These are phyloP conservation scores for Phaeoacremonium minimum DNA, from an alignment of 2,329 filamentous ascomycete species.

Conservation along the genomic window DNA sequence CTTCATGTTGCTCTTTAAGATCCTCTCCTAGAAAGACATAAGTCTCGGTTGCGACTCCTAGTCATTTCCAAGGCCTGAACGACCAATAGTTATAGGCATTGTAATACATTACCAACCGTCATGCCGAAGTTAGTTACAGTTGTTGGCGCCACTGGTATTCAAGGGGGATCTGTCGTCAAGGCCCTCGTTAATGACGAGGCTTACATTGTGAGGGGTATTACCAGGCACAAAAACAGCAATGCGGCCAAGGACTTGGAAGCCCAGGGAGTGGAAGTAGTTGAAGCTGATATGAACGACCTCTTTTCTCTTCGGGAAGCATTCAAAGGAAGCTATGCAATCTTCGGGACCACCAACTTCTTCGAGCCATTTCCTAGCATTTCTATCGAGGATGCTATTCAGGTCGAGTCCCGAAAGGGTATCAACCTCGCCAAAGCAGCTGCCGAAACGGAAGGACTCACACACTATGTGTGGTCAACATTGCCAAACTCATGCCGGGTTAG, in stretches of 20 bases:
- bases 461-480: conserved; percentile 41
- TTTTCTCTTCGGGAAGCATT: conserved; percentile 14
- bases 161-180: conserved; percentile 28
- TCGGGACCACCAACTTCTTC: conserved; percentile 36
- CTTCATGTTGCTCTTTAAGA: too few relatives aligned
- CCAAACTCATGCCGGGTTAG: conserved; percentile 26
- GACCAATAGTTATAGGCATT: too few relatives aligned
- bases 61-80: too few relatives aligned
- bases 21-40: too few relatives aligned
- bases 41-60: too few relatives aligned
- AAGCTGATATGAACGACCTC: conserved; percentile 21
- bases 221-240: conserved; percentile 22
- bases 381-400: conserved; percentile 23
- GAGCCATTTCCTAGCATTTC: conserved; percentile 22
- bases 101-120: too few relatives aligned
- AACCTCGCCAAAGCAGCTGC: conserved; percentile 36
- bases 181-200: conserved; percentile 16
- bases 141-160: conserved; percentile 24
- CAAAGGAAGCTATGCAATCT: conserved; percentile 19
- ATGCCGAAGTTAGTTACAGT: conserved; percentile 19
- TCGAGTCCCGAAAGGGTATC: conserved; percentile 32
- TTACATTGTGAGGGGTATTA: conserved; percentile 23
- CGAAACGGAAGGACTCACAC: conserved; percentile 27
- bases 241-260: conserved; percentile 20
- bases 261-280: conserved; percentile 21